Evolutionary conservation across 1,284 basidiomycete species (phyloP).

Genomic region (Thecaphora frezii): DNA sequence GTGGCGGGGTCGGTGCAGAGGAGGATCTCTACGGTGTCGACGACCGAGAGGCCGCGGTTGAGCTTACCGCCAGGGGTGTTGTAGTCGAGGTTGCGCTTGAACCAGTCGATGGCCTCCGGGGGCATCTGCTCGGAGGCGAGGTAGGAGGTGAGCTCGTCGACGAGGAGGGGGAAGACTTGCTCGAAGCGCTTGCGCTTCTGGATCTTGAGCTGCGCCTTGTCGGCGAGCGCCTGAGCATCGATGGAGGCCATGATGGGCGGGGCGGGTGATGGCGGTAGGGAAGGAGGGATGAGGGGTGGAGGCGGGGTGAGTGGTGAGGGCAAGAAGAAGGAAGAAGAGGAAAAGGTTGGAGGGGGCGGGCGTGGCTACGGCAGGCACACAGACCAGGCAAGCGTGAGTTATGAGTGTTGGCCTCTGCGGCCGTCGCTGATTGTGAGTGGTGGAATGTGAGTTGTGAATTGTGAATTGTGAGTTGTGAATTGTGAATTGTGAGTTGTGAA

Average conservation of each 20-base stretch:
- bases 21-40: slow-evolving; percentile 88
- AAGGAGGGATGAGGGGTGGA: background rate
- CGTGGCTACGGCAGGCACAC: slow-evolving; percentile 9
- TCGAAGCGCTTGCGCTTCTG: slow-evolving; percentile 61
- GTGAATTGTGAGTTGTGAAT: no score
- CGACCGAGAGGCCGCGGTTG: slow-evolving; percentile 90
- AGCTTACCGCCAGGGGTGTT: slow-evolving; percentile 96
- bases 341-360: slow-evolving; percentile 1
- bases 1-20: slow-evolving; percentile 65
- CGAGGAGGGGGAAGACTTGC: slow-evolving; percentile 64
- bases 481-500: no score
- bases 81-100: slow-evolving; percentile 72
- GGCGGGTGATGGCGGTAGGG: background rate
- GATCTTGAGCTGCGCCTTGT: slow-evolving; percentile 51
- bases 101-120: slow-evolving; percentile 80
- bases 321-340: background rate
- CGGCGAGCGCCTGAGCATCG: slow-evolving; percentile 23
- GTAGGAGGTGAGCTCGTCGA: slow-evolving; percentile 67
- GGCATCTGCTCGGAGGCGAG: slow-evolving; percentile 69
- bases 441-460: background rate
- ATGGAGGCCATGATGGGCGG: slow-evolving; percentile 16
- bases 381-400: no score
- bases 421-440: background rate
- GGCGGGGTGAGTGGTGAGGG: no score
- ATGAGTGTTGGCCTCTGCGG: background rate